Evolutionary conservation across 2,329 filamentous ascomycete species (phyloP), one percentile per base, ranked within the genome.

Genomic region (Nannizziopsis arthrosporioides): DNA sequence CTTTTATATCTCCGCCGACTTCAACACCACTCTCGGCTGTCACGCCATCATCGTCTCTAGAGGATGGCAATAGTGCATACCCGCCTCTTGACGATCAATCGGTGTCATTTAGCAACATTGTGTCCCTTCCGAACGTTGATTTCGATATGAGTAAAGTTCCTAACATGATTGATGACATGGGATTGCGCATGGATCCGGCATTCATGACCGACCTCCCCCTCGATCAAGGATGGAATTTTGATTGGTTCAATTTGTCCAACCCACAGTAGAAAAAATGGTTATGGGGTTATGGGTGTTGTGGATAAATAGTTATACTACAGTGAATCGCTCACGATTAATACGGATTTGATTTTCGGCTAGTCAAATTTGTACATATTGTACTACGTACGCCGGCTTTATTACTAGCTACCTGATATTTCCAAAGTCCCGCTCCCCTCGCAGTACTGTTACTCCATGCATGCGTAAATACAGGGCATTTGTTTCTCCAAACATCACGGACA

Each of bases 221-320:
- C 22, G 65, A 67, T 48, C 63, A 67, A 46, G 66, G 65, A 15
- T 68, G 64, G 66, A 59, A 62, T 48, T 44, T 63, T 47, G 63
- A 67, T 50, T 68, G 65, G 65, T 59, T 61, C 43, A 59, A 61
- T 40, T 27, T 22, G 4, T 27, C 31, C 22, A 27, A 44, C n/a
- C 18, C 44, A 30, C 46, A 38, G 39, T 18, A 19, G 18, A 44
- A 12, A 35, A 17, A 18, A 43, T 5, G 14, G 3, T 7, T 27
- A 27, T 27, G 4, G 22, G 22, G n/a, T n/a, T n/a, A n/a, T n/a
- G n/a, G n/a, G n/a, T n/a, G n/a, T n/a, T n/a, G n/a, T n/a, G n/a
- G n/a, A n/a, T n/a, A n/a, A n/a, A n/a, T n/a, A n/a, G n/a, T n/a
- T n/a, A n/a, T n/a, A n/a, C n/a, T n/a, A n/a, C n/a, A n/a, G n/a